Conservation (phyloP, 2,329 filamentous ascomycete species). For the Colletotrichum coccodes region DNA sequence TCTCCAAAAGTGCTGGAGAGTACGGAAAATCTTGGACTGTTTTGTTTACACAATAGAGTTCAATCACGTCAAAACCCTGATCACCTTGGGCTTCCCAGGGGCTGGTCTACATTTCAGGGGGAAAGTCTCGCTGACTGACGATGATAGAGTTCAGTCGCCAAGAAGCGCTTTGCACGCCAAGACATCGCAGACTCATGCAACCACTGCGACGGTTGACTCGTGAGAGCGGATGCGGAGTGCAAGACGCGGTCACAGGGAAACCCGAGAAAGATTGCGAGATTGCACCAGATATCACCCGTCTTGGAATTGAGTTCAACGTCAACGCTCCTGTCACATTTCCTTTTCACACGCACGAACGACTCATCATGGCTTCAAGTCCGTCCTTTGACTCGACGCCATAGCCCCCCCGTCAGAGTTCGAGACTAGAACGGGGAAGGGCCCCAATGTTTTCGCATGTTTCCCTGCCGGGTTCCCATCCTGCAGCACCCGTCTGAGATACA, state of each 20-base stretch:
- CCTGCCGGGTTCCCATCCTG: neutral
- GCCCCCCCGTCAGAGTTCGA: neutral
- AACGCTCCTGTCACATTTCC: neutral
- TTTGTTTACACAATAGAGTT: constrained; percentile 12
- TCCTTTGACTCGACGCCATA: neutral
- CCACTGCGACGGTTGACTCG: constrained; percentile 14
- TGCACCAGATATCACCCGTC: neutral
- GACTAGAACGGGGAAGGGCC: neutral
- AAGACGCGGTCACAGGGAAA: neutral
- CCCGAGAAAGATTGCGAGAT: neutral
- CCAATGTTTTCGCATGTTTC: neutral
- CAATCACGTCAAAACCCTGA: constrained; percentile 4
- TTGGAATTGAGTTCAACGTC: neutral
- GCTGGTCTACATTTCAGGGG: constrained; percentile 10
- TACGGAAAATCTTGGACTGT: neutral
- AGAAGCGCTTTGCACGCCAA: constrained; percentile 23
- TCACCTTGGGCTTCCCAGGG: neutral
- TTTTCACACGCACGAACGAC: neutral
- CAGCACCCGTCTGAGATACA: constrained; percentile 1
- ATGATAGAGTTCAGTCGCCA: constrained; percentile 18
- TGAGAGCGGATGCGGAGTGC: neutral
- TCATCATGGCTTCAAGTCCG: neutral
- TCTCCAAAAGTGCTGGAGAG: too few relatives aligned
- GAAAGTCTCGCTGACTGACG: constrained; percentile 3
- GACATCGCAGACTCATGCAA: constrained; percentile 14